These are phyloP conservation scores for Cercospora citrullina DNA, from an alignment of 2,329 filamentous ascomycete species.

Conservation along the genomic window DNA sequence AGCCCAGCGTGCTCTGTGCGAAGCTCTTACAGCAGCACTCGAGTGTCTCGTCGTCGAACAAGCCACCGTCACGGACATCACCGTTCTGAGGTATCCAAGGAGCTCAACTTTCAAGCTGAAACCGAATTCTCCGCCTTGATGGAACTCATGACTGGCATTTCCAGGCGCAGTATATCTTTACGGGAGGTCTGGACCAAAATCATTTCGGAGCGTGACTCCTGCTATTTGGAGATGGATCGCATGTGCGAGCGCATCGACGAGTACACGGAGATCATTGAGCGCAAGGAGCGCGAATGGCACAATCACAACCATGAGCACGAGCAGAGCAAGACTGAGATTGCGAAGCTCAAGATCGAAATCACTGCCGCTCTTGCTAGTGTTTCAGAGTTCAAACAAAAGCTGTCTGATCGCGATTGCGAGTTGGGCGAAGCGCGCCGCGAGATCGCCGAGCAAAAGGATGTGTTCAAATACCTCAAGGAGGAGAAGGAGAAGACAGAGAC, in stretches of 20 bases:
- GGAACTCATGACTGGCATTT: slow-evolving; percentile 8
- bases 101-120: slow-evolving; percentile 1
- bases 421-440: slow-evolving; percentile 10
- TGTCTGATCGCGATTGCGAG: slow-evolving; percentile 7
- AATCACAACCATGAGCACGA: slow-evolving; percentile 8
- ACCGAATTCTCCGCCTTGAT: slow-evolving; percentile 1
- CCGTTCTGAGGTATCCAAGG: slow-evolving; percentile 2
- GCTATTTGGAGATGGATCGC: slow-evolving; percentile 10
- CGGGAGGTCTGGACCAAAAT: slow-evolving; percentile 10
- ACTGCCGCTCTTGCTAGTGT: slow-evolving; percentile 8
- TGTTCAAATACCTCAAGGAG: slow-evolving; percentile 11
- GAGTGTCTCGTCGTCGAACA: slow-evolving; percentile 1
- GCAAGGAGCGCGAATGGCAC: slow-evolving; percentile 7
- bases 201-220: slow-evolving; percentile 6
- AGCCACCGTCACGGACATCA: slow-evolving; percentile 3
- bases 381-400: slow-evolving; percentile 8
- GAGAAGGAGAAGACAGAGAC: slow-evolving; percentile 10
- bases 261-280: slow-evolving; percentile 9
- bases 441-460: slow-evolving; percentile 6
- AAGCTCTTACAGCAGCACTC: slow-evolving; percentile 1
- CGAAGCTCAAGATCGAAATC: slow-evolving; percentile 8
- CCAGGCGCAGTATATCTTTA: slow-evolving; percentile 7
- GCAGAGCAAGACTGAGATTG: slow-evolving; percentile 1
- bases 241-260: slow-evolving; percentile 11
- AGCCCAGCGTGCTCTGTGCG: slow-evolving; percentile 6